Percentiles rank a stretch among this genome's conserved stretches.
Conservation (phyloP, 2,329 filamentous ascomycete genomes). For the Ilyonectria destructans region DNA sequence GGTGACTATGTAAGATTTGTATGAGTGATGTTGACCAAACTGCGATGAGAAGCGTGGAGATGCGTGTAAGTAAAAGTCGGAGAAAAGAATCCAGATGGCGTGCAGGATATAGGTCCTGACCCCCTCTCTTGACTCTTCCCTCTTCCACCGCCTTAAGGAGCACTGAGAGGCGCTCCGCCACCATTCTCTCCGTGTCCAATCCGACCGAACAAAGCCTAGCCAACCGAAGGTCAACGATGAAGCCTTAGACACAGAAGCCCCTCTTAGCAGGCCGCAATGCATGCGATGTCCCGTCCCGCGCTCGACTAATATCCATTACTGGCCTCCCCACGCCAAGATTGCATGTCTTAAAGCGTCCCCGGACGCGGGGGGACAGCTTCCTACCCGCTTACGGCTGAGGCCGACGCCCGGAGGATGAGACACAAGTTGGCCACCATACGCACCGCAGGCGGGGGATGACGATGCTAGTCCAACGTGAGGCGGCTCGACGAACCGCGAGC, state of each 20-base stretch:
- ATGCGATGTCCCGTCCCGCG: conserved; percentile 4
- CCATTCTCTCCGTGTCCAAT: conserved; percentile 18
- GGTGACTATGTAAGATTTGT: neutral
- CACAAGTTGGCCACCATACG: neutral
- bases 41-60: conserved; percentile 35
- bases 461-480: conserved; percentile 10
- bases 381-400: conserved; percentile 14
- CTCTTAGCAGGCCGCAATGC: conserved; percentile 4
- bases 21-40: neutral
- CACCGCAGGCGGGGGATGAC: conserved; percentile 7
- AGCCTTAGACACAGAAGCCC: conserved; percentile 19
- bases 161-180: conserved; percentile 21
- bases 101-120: conserved; percentile 23
- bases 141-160: conserved; percentile 7
- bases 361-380: conserved; percentile 11
- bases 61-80: conserved; percentile 26
- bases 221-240: conserved; percentile 11
- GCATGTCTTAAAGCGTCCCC: neutral
- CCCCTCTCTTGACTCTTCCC: conserved; percentile 23
- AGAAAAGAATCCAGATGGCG: conserved; percentile 41
- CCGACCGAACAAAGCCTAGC: conserved; percentile 2
- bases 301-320: conserved; percentile 26
- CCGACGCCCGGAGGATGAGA: conserved; percentile 9
- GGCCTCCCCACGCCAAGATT: conserved; percentile 25
- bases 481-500: conserved; percentile 27